A percentile compares a stretch with the other conserved stretches of the same genome.
These are phyloP conservation scores for Cicer bijugum DNA, from an alignment of 306 rosid species.

Conservation along the genomic window DNA sequence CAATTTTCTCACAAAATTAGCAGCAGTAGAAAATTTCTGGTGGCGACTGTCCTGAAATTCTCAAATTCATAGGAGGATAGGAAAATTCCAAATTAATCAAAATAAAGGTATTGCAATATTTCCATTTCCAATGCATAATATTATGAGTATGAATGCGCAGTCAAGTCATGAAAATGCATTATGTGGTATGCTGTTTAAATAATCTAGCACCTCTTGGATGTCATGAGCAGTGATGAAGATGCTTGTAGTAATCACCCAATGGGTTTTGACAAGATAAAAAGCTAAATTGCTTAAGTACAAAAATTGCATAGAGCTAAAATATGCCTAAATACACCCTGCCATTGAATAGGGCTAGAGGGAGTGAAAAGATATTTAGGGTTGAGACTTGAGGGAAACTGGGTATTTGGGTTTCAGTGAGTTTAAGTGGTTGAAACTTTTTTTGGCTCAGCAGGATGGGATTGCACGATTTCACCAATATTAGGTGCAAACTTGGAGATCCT, in stretches of 20 bases:
- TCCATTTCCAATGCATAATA: conserved; percentile 26
- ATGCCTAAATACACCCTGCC: conserved; percentile 18
- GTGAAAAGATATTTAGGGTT: not conserved
- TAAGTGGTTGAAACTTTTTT: not conserved
- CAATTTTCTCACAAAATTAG: conserved; percentile 76
- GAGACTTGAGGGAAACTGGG: conserved; percentile 5
- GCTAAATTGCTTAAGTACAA: conserved; percentile 20
- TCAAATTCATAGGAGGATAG: conserved; percentile 37
- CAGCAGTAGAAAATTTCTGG: conserved; percentile 75
- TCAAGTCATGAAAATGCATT: conserved; percentile 40
- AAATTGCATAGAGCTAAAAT: not conserved
- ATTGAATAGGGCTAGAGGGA: not conserved
- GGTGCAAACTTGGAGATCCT: not conserved
- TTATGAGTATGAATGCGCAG: not conserved
- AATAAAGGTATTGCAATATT: conserved; percentile 39
- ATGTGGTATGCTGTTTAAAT: conserved; percentile 26
- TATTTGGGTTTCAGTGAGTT: not conserved
- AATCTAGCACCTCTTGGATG: conserved; percentile 26
- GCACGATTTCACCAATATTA: not conserved
- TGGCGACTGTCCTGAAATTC: conserved; percentile 57
- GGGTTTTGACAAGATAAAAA: conserved; percentile 39
- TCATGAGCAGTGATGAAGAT: conserved; percentile 25
- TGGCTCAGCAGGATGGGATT: not conserved
- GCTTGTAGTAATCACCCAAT: conserved; percentile 35
- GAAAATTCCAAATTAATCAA: conserved; percentile 42